Evolutionary conservation across 1,284 basidiomycete species (phyloP).

Genomic region (Puccinia triticina): DNA sequence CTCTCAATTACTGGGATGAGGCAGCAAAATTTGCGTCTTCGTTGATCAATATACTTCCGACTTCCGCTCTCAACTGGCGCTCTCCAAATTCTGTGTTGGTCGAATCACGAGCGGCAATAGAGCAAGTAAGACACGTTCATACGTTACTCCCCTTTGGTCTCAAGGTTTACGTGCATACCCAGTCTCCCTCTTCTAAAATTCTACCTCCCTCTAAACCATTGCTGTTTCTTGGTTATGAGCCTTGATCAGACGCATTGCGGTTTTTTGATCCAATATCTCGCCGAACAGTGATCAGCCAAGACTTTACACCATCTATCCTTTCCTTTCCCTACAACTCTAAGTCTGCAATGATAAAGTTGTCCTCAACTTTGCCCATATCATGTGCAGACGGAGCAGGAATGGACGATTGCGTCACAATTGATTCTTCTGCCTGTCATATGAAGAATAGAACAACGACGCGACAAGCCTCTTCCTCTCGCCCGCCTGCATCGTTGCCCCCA

Average conservation of each 20-base stretch:
- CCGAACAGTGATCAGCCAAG: conserved; percentile 10
- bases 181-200: not conserved
- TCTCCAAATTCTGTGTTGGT: not conserved
- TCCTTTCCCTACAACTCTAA: not conserved
- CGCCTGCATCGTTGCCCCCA: too few relatives aligned
- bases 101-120: too few relatives aligned
- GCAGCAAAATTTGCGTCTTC: not conserved
- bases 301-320: not conserved
- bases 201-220: not conserved
- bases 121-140: not conserved
- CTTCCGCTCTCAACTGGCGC: not conserved
- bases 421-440: too few relatives aligned
- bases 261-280: conserved; percentile 2
- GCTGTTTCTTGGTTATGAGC: conserved; percentile 15
- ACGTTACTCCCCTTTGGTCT: conserved; percentile 12
- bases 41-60: conserved; percentile 3
- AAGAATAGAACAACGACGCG: too few relatives aligned
- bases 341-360: not conserved
- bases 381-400: too few relatives aligned
- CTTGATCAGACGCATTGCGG: conserved; percentile 3
- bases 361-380: too few relatives aligned
- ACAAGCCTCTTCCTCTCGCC: too few relatives aligned
- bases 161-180: conserved; percentile 15
- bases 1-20: conserved; percentile 32
- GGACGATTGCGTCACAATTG: too few relatives aligned